Base-by-base conservation (phyloP, 371 early-diverging fungal genomes). In the Apophysomyces sp. region DNA sequence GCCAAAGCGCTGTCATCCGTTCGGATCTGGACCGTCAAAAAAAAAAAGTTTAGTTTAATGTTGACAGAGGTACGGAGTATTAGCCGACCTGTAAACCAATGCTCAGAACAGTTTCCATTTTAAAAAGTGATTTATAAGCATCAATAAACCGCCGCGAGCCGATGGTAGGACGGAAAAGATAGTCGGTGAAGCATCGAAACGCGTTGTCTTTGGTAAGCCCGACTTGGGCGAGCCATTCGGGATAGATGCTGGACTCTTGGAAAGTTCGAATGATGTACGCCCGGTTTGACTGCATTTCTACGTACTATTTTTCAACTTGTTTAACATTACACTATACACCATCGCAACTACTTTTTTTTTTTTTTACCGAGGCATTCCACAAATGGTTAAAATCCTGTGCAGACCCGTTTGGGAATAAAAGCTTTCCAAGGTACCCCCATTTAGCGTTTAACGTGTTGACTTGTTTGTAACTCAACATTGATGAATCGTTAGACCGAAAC, bases 191-290 rank as follows among this genome's bases (percentile, higher is more conserved):
- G 39, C 82, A 81, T 29, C 74, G 59, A 36, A 78, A 81, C 1
- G 72, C 41, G 52, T 81, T 81, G 52, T 73, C 74, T 36, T 73
- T 75, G 16, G 70, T 73, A 7, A 81, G 54, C 0, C 82, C 82
- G 58, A 78, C 69, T 8, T 55, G 24, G 2, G 68, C 61, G 7
- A 78, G 55, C 8, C 44, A 57, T 13, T 63, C 63, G 4, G 61
- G 71, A 34, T 78, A 78, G 32, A 55, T 37, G 12, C 59, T 58
- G 13, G 75, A 75, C 11, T 66, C 39, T 55, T 72, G 62, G 39
- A 81, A 81, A 1, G 79, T 78, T 44, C 74, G 73, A 24, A 81
- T 64, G 24, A 81, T 73, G 58, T 72, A 78, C 11, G 70, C 82
- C 31, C 82, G 82, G 44, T 81, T 81, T 3, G 77, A 76, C 30